phyloP scores from a whole-genome alignment of 2,329 filamentous ascomycete species.

The Aspergillus thermomutatus region DNA sequence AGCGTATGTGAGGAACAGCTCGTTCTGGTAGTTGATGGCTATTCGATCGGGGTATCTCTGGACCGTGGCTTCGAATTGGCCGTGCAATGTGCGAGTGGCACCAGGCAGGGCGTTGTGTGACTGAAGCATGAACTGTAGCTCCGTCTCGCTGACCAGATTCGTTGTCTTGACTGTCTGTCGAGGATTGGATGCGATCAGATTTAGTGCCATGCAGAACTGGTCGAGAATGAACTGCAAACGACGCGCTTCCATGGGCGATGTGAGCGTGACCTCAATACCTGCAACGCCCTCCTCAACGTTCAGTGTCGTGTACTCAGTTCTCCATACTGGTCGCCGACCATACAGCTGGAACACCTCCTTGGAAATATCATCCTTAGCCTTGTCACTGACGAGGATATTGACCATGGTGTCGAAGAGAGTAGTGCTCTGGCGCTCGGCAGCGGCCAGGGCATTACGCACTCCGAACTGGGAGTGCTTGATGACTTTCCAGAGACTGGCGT shows the following conservation, averaged over 20 bases:
- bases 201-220: neutral
- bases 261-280: neutral
- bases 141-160: neutral
- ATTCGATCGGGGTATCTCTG: neutral
- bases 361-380: neutral
- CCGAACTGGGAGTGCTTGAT: neutral
- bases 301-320: conserved; percentile 1
- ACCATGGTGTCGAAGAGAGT: conserved; percentile 6
- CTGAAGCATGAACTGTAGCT: neutral
- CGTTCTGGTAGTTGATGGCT: neutral
- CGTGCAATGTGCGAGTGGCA: neutral
- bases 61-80: neutral
- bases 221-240: neutral
- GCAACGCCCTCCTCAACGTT: neutral
- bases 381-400: conserved; percentile 1
- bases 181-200: neutral
- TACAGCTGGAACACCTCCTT: conserved; percentile 2
- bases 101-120: neutral
- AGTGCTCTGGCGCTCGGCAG: neutral
- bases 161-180: neutral
- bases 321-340: neutral
- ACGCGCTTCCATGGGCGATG: neutral
- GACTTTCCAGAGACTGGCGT: neutral
- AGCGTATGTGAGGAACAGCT: neutral
- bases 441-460: neutral